Conservation (phyloP, 495 filamentous ascomycete genomes). For the Parathielavia hyrcaniae region DNA sequence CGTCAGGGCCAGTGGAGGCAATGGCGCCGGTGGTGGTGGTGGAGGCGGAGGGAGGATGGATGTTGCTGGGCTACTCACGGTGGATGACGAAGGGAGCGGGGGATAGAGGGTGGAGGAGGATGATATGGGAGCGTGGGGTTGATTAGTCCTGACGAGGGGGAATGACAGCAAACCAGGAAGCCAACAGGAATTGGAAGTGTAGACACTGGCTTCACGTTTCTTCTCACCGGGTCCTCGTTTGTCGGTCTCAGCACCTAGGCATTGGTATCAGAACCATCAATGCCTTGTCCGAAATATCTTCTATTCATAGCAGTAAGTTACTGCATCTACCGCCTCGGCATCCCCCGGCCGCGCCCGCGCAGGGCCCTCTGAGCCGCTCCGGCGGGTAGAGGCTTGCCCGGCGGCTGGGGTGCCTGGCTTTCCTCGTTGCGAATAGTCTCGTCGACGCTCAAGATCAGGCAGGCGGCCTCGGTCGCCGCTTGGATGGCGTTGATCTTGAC, state of each 20-base stretch:
- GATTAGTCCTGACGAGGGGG: background rate
- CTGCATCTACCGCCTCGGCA: constrained; percentile 65
- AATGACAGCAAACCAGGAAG: too few species aligned
- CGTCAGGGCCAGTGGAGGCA: background rate
- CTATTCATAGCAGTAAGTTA: constrained; percentile 18
- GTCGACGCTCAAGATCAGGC: constrained; percentile 91
- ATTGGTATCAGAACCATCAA: background rate
- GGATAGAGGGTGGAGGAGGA: background rate
- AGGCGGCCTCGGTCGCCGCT: constrained; percentile 88
- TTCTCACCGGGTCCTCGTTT: too few species aligned
- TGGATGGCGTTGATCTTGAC: constrained; percentile 98
- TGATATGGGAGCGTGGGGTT: background rate
- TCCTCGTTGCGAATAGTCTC: constrained; percentile 98
- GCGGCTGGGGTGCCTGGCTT: constrained; percentile 71
- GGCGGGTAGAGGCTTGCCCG: constrained; percentile 70
- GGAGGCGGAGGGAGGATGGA: background rate
- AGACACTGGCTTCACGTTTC: too few species aligned
- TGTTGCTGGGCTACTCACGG: background rate
- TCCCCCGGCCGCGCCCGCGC: constrained; percentile 80
- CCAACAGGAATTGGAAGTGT: too few species aligned
- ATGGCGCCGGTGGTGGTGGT: background rate
- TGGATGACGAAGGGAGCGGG: background rate
- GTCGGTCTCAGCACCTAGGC: too few species aligned
- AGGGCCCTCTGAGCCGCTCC: constrained; percentile 90
- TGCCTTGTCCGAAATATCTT: constrained; percentile 9